Percentiles rank a stretch among this genome's conserved stretches.
phyloP scores from a whole-genome alignment of 2,329 filamentous ascomycete genomes.

The Aureobasidium pullulans region DNA sequence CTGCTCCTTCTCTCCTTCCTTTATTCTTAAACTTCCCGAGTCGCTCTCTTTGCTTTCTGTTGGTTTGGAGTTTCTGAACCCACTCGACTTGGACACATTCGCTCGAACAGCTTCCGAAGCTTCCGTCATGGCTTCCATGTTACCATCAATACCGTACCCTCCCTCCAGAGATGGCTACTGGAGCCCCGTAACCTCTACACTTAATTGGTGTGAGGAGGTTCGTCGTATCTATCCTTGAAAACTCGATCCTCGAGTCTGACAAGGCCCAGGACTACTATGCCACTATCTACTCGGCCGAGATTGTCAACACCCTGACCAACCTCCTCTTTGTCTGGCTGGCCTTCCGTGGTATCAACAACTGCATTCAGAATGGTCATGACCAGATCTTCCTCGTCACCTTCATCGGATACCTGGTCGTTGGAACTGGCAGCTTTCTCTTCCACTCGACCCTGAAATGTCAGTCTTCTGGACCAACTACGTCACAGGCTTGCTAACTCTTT shows the following conservation, averaged over 20 bases:
- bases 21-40: neutral
- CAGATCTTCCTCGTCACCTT: slow-evolving; percentile 65
- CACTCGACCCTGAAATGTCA: slow-evolving; percentile 57
- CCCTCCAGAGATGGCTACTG: slow-evolving; percentile 54
- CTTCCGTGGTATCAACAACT: slow-evolving; percentile 65
- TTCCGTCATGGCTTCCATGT: slow-evolving; percentile 27
- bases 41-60: neutral
- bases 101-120: neutral
- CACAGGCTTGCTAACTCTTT: neutral
- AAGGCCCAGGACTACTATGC: slow-evolving; percentile 61
- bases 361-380: slow-evolving; percentile 64
- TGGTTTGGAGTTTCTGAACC: neutral
- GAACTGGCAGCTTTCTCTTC: slow-evolving; percentile 55
- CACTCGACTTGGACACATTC: neutral
- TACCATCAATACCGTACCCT: slow-evolving; percentile 42
- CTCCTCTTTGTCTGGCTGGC: slow-evolving; percentile 73
- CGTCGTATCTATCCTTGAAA: slow-evolving; percentile 14
- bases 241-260: neutral
- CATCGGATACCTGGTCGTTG: slow-evolving; percentile 54
- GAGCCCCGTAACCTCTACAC: slow-evolving; percentile 62
- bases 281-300: slow-evolving; percentile 67
- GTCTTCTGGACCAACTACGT: slow-evolving; percentile 17
- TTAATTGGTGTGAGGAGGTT: slow-evolving; percentile 78
- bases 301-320: slow-evolving; percentile 77
- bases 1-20: neutral